Evolutionary conservation across 2,329 filamentous ascomycete species (phyloP).

Genomic region (Zarea fungicola): DNA sequence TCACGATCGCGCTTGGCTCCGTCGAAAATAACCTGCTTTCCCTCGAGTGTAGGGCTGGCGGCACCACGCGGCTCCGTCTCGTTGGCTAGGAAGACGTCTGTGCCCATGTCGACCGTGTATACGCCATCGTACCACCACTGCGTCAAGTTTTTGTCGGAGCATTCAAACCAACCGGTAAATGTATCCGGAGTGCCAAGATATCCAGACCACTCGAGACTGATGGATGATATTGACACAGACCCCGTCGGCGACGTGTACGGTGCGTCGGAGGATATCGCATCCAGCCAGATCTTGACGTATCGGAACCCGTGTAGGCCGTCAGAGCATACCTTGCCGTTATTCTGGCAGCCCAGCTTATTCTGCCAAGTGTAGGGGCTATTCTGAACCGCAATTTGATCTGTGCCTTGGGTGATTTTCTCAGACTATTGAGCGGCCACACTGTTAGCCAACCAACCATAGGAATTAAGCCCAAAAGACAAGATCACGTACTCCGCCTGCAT

Average conservation of each 20-base stretch:
- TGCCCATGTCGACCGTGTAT: slow-evolving; percentile 47
- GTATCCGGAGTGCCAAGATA: slow-evolving; percentile 43
- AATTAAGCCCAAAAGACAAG: background rate
- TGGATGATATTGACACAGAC: slow-evolving; percentile 36
- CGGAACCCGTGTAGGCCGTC: slow-evolving; percentile 51
- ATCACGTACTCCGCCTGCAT: slow-evolving; percentile 26
- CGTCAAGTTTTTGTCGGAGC: slow-evolving; percentile 42
- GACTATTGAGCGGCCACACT: slow-evolving; percentile 10
- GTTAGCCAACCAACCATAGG: background rate
- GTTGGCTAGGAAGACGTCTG: slow-evolving; percentile 39
- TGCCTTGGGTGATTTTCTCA: slow-evolving; percentile 36
- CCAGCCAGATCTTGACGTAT: slow-evolving; percentile 44
- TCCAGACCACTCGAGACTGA: slow-evolving; percentile 38
- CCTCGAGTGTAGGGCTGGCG: slow-evolving; percentile 36
- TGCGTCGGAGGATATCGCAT: slow-evolving; percentile 37
- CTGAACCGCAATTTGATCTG: slow-evolving; percentile 45
- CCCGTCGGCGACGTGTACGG: slow-evolving; percentile 40
- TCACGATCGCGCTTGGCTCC: slow-evolving; percentile 49
- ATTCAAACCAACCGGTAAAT: slow-evolving; percentile 48
- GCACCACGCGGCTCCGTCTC: slow-evolving; percentile 45
- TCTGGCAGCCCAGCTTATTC: slow-evolving; percentile 38
- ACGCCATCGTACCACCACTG: slow-evolving; percentile 50
- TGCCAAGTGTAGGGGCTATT: slow-evolving; percentile 39
- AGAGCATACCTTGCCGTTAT: slow-evolving; percentile 39
- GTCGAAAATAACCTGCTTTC: slow-evolving; percentile 43